Conservation (phyloP, 2,329 filamentous ascomycete species). For the Trichoderma sp. region DNA sequence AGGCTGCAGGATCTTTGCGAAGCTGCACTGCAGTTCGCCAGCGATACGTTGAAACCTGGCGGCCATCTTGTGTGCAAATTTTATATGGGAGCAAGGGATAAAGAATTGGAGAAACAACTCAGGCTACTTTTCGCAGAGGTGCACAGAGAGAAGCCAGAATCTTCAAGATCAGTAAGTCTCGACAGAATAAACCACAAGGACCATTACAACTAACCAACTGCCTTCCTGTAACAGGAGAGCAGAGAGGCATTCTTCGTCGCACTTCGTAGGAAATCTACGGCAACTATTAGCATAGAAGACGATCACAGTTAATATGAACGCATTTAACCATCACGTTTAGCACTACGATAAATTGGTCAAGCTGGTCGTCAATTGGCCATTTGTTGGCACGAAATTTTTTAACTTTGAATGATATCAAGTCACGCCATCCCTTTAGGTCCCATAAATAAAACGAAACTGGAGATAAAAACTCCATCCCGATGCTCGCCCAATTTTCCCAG, state of each 20-base stretch:
- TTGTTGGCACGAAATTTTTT: slow-evolving; percentile 35
- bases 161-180: slow-evolving; percentile 76
- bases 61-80: slow-evolving; percentile 98
- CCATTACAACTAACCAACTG: background rate
- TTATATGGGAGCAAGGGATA: slow-evolving; percentile 89
- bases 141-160: slow-evolving; percentile 85
- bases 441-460: slow-evolving; percentile 41
- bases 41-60: slow-evolving; percentile 77
- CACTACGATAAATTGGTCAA: slow-evolving; percentile 21
- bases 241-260: slow-evolving; percentile 88
- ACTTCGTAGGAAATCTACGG: slow-evolving; percentile 62
- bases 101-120: slow-evolving; percentile 72
- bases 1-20: slow-evolving; percentile 78
- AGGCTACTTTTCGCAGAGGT: slow-evolving; percentile 80
- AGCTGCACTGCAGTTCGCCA: slow-evolving; percentile 82
- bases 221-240: slow-evolving; percentile 41
- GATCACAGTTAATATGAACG: background rate
- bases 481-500: slow-evolving; percentile 35
- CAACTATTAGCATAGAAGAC: background rate
- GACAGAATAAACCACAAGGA: background rate
- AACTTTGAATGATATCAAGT: slow-evolving; percentile 49
- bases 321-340: slow-evolving; percentile 31
- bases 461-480: slow-evolving; percentile 35
- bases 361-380: slow-evolving; percentile 26
- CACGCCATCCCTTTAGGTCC: slow-evolving; percentile 52